Percentiles rank a stretch among this genome's conserved stretches.
phyloP scores from a whole-genome alignment of 257 asterid species.

The Catharanthus roseus region DNA sequence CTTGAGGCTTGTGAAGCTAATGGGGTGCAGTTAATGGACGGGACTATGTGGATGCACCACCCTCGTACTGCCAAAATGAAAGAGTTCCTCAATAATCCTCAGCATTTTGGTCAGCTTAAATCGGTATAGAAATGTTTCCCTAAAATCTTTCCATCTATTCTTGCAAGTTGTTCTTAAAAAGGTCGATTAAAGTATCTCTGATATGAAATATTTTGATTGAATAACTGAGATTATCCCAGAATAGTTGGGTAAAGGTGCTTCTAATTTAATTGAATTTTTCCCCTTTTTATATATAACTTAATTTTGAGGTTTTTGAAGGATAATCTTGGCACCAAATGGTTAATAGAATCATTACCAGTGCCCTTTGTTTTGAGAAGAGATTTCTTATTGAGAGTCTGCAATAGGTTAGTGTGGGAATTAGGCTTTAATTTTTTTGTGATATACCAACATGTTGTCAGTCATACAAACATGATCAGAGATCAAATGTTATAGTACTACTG shows the following conservation, averaged over 20 bases:
- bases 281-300: too few relatives aligned
- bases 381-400: too few relatives aligned
- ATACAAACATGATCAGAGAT: too few relatives aligned
- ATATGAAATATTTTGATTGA: background rate
- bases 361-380: too few relatives aligned
- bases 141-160: too few relatives aligned
- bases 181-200: background rate
- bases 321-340: too few relatives aligned
- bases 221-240: background rate
- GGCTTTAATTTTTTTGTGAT: too few relatives aligned
- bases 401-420: too few relatives aligned
- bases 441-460: too few relatives aligned
- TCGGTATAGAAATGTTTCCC: constrained; percentile 26
- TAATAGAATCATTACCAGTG: too few relatives aligned
- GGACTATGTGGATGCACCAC: constrained; percentile 86
- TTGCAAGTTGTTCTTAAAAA: background rate
- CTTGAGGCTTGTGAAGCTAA: constrained; percentile 62
- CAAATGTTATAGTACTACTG: too few relatives aligned
- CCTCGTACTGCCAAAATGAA: constrained; percentile 67
- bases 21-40: constrained; percentile 81
- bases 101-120: constrained; percentile 57
- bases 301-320: too few relatives aligned
- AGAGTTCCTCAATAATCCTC: constrained; percentile 45
- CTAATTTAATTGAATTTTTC: background rate
- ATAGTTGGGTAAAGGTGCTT: background rate